Conservation (phyloP, 108 stramenopile species). For the Nannochloropsis gaditana region DNA sequence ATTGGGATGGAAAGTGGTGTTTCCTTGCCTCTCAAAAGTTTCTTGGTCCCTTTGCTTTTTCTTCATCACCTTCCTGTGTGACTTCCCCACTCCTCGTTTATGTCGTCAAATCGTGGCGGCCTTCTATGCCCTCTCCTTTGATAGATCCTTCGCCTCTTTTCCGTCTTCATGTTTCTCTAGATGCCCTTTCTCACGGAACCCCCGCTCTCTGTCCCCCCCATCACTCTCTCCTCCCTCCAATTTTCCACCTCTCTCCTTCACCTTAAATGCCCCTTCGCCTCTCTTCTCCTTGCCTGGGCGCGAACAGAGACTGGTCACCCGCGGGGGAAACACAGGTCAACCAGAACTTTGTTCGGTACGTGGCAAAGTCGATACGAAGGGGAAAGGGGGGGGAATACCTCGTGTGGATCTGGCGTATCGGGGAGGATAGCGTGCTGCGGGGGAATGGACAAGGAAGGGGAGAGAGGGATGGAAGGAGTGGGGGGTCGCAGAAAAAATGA, state of each 20-base stretch:
- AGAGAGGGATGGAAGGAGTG: neutral
- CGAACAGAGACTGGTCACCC: neutral
- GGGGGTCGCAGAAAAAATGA: neutral
- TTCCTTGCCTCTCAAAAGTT: too few relatives aligned
- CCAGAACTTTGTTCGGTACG: slow-evolving; percentile 43
- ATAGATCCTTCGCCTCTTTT: too few relatives aligned
- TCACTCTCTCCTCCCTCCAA: neutral
- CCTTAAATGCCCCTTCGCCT: neutral
- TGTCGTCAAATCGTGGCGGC: too few relatives aligned
- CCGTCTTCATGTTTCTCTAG: neutral
- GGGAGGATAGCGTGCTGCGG: too few relatives aligned
- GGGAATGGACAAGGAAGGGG: neutral
- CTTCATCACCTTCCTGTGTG: too few relatives aligned
- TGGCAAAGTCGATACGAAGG: neutral
- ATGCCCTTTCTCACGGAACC: neutral
- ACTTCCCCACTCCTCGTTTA: too few relatives aligned
- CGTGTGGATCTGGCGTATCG: too few relatives aligned
- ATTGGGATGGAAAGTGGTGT: too few relatives aligned
- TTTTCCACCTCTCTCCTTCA: neutral
- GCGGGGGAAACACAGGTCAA: slow-evolving; percentile 43
- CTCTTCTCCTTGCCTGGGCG: neutral
- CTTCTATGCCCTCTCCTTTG: too few relatives aligned
- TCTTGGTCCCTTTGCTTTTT: too few relatives aligned
- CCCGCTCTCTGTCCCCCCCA: neutral
- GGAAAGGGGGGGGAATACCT: neutral